Base-by-base conservation (phyloP, 495 filamentous ascomycete genomes). In the Cudoniella acicularis region DNA sequence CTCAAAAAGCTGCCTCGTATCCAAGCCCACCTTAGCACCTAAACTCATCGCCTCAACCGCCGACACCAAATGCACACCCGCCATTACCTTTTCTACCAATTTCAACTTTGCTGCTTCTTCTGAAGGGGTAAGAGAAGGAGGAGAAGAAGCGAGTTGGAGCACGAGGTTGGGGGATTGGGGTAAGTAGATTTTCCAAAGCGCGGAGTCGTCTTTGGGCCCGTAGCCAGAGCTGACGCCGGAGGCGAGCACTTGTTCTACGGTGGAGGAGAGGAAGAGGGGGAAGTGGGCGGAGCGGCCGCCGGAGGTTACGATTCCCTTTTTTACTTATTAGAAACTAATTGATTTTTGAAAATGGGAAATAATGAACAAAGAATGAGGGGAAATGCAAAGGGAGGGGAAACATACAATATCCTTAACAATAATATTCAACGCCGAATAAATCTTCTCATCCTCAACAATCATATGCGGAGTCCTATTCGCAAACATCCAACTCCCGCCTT, bases 401-500 rank as follows among this genome's bases (percentile, higher is more conserved):
- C 64, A 54, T 27, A 66, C 64, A 21, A 86, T 84, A 73, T 94
- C 90, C 73, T 94, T 94, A 24, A 87, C 65, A 57, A 94, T 92
- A 66, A 92, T 92, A 24, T 78, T 82, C 63, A 91, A 67, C 1
- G 89, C 89, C 66, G 84, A 88, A 25, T 84, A 84, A 8, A 88
- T 73, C 49, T 82, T 81, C 74, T 85, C 80, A 61, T 87, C 87
- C 61, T 83, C 74, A 3, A 83, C 82, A 58, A 92, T 61, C 79
- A 91, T 89, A 52, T 86, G 78, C 52, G 84, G 81, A 3, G 83
- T 77, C 13, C 89, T 79, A 69, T 94, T 86, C 68, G 86, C 86
- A 73, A 91, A 89, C 87, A 92, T 91, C 86, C 87, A 94, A 61
- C 83, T 87, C 75, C 80, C 83, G 27, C 78, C 83, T n/a, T 84